Conservation (phyloP, 2,329 filamentous ascomycete genomes). For the Zymoseptoria passerinii region DNA sequence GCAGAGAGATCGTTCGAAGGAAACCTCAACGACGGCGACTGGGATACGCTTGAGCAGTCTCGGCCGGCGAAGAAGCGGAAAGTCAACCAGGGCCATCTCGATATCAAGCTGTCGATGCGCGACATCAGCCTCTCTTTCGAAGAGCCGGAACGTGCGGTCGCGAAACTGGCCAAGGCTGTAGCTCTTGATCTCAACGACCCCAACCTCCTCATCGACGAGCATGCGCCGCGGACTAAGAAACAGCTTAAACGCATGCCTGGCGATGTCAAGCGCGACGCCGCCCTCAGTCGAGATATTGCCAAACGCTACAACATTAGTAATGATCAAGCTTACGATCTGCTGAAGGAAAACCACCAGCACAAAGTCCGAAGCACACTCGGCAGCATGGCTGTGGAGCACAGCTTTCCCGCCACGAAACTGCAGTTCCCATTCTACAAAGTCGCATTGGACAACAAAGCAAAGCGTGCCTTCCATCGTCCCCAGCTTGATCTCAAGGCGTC, state of each 20-base stretch:
- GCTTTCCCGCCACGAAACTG: conserved; percentile 79
- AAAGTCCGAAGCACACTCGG: conserved; percentile 90
- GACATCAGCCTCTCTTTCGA: conserved; percentile 51
- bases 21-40: conserved; percentile 26
- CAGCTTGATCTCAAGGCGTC: conserved; percentile 55
- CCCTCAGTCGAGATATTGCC: conserved; percentile 62
- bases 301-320: conserved; percentile 93
- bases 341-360: conserved; percentile 95
- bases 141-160: conserved; percentile 66
- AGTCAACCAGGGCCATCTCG: conserved; percentile 27
- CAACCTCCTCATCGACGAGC: conserved; percentile 72
- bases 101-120: conserved; percentile 13
- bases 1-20: conserved; percentile 7
- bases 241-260: conserved; percentile 36
- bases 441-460: conserved; percentile 61
- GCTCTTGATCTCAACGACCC: conserved; percentile 83
- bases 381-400: conserved; percentile 88
- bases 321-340: conserved; percentile 86
- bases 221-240: conserved; percentile 57
- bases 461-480: conserved; percentile 79
- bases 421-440: conserved; percentile 96
- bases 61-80: conserved; percentile 60
- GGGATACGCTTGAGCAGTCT: conserved; percentile 26
- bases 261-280: conserved; percentile 59
- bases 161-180: conserved; percentile 67